Evolutionary conservation across 495 filamentous ascomycete species (phyloP).

Genomic region (Aspergillus wentii): DNA sequence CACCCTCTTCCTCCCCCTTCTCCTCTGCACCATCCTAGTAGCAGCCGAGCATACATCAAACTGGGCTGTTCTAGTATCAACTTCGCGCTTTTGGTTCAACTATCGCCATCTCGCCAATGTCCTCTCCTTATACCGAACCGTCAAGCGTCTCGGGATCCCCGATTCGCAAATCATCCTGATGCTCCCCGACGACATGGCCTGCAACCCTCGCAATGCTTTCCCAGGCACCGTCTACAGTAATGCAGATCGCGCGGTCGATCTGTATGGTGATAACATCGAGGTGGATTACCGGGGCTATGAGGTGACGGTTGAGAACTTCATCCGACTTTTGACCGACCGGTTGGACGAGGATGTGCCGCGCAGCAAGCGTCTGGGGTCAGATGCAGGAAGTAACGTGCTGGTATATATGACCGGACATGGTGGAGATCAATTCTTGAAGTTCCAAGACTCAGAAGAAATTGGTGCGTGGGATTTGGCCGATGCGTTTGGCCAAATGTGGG

Average conservation of each 20-base stretch:
- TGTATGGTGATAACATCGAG: slow-evolving; percentile 98
- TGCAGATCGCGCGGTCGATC: slow-evolving; percentile 87
- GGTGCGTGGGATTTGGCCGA: slow-evolving; percentile 93
- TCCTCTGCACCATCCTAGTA: slow-evolving; percentile 41
- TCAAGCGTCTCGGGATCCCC: slow-evolving; percentile 95
- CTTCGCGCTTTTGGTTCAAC: slow-evolving; percentile 99
- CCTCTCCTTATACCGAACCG: slow-evolving; percentile 94
- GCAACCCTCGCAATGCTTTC: slow-evolving; percentile 97
- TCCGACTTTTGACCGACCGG: slow-evolving; percentile 88
- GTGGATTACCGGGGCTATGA: slow-evolving; percentile 98
- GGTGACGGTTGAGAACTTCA: slow-evolving; percentile 98
- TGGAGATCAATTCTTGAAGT: slow-evolving; percentile 97
- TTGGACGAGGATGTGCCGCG: slow-evolving; percentile 89
- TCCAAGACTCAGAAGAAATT: slow-evolving; percentile 97
- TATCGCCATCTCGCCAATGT: slow-evolving; percentile 98
- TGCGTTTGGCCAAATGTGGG: slow-evolving; percentile 99
- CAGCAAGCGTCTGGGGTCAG: slow-evolving; percentile 86
- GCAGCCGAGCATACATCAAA: slow-evolving; percentile 88
- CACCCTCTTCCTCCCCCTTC: slow-evolving; percentile 37
- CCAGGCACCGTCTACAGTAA: slow-evolving; percentile 98
- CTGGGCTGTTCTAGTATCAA: slow-evolving; percentile 96
- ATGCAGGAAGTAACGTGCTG: slow-evolving; percentile 90
- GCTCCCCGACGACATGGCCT: slow-evolving; percentile 99
- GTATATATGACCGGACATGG: slow-evolving; percentile 99
- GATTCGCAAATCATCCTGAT: slow-evolving; percentile 99